Conservation (phyloP, 176 grass and related monocot species). For the Dactylis glomerata region DNA sequence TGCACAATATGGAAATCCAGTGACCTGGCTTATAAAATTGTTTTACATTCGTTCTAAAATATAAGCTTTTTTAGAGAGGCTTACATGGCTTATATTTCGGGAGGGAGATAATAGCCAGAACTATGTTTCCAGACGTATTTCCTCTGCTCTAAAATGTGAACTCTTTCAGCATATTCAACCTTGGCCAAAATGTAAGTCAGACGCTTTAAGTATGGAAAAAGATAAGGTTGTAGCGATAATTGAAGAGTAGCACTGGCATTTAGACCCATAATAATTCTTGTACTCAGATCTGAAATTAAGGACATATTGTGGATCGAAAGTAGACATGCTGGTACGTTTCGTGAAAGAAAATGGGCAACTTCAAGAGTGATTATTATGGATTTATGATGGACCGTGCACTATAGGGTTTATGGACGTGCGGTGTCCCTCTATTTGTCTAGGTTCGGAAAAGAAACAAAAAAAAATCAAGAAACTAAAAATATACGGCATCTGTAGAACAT, state of each 20-base stretch:
- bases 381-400: background rate
- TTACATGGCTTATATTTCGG: no score
- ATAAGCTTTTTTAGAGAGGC: no score
- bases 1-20: background rate
- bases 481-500: background rate
- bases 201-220: no score
- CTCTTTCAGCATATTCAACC: background rate
- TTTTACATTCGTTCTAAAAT: no score
- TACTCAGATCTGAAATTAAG: no score
- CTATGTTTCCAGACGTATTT: no score
- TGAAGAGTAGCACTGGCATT: background rate
- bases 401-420: background rate
- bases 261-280: background rate
- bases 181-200: background rate
- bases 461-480: background rate
- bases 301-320: background rate
- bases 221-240: background rate
- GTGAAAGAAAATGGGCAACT: background rate
- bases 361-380: background rate
- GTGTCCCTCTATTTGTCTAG: background rate
- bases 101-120: no score
- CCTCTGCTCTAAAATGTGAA: background rate
- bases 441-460: background rate
- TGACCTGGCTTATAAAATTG: background rate
- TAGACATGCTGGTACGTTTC: background rate